Evolutionary conservation across 495 filamentous ascomycete genomes (phyloP), one percentile per base, ranked within the genome.

Genomic region (Aspergillus haitiensis): DNA sequence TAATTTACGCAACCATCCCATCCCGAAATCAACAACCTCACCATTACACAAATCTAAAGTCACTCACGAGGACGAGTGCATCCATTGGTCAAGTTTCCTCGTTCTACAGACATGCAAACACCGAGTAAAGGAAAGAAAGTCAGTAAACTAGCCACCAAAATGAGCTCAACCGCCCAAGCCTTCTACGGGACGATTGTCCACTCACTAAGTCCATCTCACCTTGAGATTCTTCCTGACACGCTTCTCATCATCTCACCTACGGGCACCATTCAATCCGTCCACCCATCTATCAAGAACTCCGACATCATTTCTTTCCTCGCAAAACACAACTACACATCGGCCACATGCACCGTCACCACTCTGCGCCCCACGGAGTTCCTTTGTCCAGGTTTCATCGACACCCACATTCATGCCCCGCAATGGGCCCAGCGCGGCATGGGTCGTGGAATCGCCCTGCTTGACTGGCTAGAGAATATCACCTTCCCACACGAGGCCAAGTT

Each of bases 341-440:
- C 37, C 7, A 40, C 37, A 10, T 40, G 37, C n/a, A 10, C 37
- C 37, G 37, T 40, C 37, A 40, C 37, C 48, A 76, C 71, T 35
- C 78, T 87, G 11, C 55, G 56, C 0, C 73, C 77, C 1, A 76
- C 77, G n/a, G 65, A 84, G 37, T 84, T 86, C 67, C 62, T 87
- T 11, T 78, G 82, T 50, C 84, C 85, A 0, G 85, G 84, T 10
- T 85, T 87, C 67, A 71, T 86, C 21, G 84, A 87, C 70, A 86
- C 84, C 10, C 85, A 87, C 74, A 86, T 82, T 61, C 84, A 87
- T 60, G 85, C 85, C 6, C 84, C 85, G 5, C 85, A 88, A 64
- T 87, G 80, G 78, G 74, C 81, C 10, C 82, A 86, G 60, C 80
- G 83, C 39, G 85, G 84, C 0, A 70, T 83, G 3, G 84, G 84